A percentile compares a stretch with the other conserved stretches of the same genome.
phyloP scores from a whole-genome alignment of 164 flowering plant species.

The Chimonanthus salicifolius region DNA sequence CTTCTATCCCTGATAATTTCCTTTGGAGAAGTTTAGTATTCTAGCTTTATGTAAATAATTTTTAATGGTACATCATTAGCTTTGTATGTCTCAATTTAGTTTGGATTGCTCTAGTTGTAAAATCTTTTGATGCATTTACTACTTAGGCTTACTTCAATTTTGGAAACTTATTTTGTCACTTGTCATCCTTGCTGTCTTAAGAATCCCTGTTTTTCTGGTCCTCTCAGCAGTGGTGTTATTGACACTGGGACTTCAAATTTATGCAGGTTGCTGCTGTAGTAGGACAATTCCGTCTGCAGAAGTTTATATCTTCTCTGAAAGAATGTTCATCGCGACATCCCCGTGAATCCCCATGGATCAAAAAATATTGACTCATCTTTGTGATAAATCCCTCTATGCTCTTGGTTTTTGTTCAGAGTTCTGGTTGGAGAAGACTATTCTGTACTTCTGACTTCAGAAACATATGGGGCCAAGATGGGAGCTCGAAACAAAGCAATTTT shows the following conservation, averaged over 20 bases:
- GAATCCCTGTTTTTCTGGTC: neutral
- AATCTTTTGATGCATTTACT: neutral
- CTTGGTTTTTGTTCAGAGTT: constrained; percentile 59
- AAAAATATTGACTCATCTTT: constrained; percentile 32
- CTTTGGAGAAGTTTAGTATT: too few relatives aligned
- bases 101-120: neutral
- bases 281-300: constrained; percentile 76
- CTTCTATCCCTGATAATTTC: too few relatives aligned
- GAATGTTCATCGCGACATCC: constrained; percentile 12
- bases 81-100: neutral
- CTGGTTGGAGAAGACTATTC: constrained; percentile 51
- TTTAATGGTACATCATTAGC: neutral
- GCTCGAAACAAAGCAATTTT: constrained; percentile 57
- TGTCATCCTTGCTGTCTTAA: neutral
- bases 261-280: constrained; percentile 62
- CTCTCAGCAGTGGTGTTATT: neutral
- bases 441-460: constrained; percentile 50
- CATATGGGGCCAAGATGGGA: constrained; percentile 28
- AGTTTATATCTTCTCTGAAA: constrained; percentile 46
- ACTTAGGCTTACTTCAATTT: too few relatives aligned
- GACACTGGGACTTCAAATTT: constrained; percentile 14
- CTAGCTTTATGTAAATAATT: too few relatives aligned
- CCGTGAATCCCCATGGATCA: constrained; percentile 32
- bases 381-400: constrained; percentile 60
- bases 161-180: neutral